A percentile compares a stretch with the other conserved stretches of the same genome.
phyloP scores from a whole-genome alignment of 2,329 filamentous ascomycete species.

The Claviceps capensis region DNA sequence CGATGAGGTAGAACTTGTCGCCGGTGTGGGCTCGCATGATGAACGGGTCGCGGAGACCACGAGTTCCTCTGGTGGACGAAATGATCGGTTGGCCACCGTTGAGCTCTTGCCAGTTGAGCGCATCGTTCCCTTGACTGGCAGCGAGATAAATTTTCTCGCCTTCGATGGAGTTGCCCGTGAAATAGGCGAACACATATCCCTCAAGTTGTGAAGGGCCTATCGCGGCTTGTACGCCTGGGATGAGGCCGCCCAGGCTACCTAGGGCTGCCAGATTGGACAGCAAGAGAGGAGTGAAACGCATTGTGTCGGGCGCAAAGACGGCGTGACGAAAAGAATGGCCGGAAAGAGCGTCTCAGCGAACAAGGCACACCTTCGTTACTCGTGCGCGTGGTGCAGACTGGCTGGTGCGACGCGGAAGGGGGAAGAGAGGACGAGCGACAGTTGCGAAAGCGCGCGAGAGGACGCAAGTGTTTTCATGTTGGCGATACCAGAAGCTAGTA shows the following conservation, averaged over 20 bases:
- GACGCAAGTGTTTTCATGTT: no score
- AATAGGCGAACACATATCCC: slow-evolving; percentile 1
- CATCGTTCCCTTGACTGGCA: background rate
- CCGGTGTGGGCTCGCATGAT: slow-evolving; percentile 1
- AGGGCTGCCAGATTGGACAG: background rate
- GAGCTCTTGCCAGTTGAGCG: background rate
- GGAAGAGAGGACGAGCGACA: background rate
- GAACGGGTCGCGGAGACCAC: slow-evolving; percentile 1
- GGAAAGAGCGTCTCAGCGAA: no score
- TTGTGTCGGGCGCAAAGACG: background rate
- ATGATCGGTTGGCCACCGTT: background rate
- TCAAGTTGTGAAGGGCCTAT: background rate
- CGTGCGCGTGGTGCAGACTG: background rate
- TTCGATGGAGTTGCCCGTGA: slow-evolving; percentile 1
- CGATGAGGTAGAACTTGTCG: slow-evolving; percentile 1
- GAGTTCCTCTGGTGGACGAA: background rate
- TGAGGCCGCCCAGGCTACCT: background rate
- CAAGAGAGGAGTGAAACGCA: background rate
- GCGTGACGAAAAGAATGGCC: background rate
- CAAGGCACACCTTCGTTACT: background rate
- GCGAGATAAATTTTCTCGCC: slow-evolving; percentile 1
- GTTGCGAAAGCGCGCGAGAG: no score
- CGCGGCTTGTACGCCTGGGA: background rate
- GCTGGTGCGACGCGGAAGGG: background rate
- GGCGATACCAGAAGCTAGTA: background rate